Evolutionary conservation across 495 filamentous ascomycete species (phyloP).

Genomic region (Penicillium cataractarum): DNA sequence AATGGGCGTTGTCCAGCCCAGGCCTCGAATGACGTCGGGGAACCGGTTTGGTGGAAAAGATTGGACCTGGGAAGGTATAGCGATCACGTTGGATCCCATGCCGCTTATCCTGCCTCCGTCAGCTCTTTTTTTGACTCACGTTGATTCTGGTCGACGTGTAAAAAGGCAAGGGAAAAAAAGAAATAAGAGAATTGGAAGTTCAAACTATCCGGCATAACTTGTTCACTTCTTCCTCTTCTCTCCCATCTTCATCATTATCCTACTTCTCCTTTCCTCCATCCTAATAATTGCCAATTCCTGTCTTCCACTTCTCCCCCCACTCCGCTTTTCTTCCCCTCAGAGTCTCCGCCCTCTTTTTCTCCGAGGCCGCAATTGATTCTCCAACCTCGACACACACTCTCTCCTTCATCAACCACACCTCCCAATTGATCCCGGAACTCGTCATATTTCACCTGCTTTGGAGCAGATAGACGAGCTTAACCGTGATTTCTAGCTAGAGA

Average conservation of each 20-base stretch:
- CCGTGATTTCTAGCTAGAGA: slow-evolving; percentile 4
- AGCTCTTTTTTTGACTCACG: background rate
- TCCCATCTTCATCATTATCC: background rate
- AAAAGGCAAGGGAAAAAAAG: background rate
- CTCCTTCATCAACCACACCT: background rate
- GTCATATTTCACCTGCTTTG: background rate
- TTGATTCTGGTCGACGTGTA: background rate
- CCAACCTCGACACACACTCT: background rate
- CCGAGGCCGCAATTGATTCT: slow-evolving; percentile 4
- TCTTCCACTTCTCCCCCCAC: slow-evolving; percentile 18
- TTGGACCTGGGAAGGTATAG: slow-evolving; percentile 21
- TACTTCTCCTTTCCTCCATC: background rate
- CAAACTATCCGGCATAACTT: slow-evolving; percentile 20
- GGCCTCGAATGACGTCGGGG: slow-evolving; percentile 13
- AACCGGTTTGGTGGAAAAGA: slow-evolving; percentile 10
- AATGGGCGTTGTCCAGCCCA: background rate
- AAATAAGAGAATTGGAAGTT: no score
- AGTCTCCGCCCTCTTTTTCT: background rate
- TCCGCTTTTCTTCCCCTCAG: background rate
- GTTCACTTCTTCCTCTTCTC: slow-evolving; percentile 16
- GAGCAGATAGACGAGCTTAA: background rate
- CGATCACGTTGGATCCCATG: slow-evolving; percentile 14
- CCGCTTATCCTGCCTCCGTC: slow-evolving; percentile 2
- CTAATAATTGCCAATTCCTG: background rate
- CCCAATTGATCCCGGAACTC: background rate